These are phyloP conservation scores for Backusella liffmaniae DNA, from an alignment of 192 early-diverging fungal species.

Conservation along the genomic window DNA sequence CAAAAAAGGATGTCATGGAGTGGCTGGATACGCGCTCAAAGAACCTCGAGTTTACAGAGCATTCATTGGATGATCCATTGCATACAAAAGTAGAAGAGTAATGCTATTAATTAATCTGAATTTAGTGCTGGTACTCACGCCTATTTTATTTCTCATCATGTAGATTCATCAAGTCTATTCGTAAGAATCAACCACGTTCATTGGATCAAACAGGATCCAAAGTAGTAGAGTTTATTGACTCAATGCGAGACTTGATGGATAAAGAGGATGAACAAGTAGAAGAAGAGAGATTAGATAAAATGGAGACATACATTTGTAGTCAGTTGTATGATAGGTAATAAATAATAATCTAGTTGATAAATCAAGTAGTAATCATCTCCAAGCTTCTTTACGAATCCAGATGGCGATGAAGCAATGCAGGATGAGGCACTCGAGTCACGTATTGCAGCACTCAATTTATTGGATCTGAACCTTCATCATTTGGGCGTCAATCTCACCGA, in stretches of 20 bases:
- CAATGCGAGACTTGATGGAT: slow-evolving; percentile 19
- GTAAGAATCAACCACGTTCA: slow-evolving; percentile 19
- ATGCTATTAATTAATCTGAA: neutral
- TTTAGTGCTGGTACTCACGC: too few relatives aligned
- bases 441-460: slow-evolving; percentile 64
- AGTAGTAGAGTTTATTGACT: slow-evolving; percentile 15
- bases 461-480: slow-evolving; percentile 58
- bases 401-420: slow-evolving; percentile 52
- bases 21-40: slow-evolving; percentile 19
- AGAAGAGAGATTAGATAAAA: slow-evolving; percentile 43
- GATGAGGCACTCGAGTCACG: slow-evolving; percentile 66
- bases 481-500: slow-evolving; percentile 52
- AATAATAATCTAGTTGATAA: too few relatives aligned
- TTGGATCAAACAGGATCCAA: slow-evolving; percentile 14
- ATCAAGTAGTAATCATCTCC: neutral
- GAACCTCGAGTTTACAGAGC: neutral
- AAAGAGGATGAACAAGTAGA: neutral
- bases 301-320: slow-evolving; percentile 46
- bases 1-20: slow-evolving; percentile 27
- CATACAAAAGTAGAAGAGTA: neutral
- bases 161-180: slow-evolving; percentile 32
- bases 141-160: neutral
- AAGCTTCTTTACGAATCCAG: slow-evolving; percentile 38
- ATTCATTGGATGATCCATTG: slow-evolving; percentile 13
- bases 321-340: slow-evolving; percentile 42